Base-by-base conservation (phyloP, 73 alveolate species). In the Paramecium caudatum region DNA sequence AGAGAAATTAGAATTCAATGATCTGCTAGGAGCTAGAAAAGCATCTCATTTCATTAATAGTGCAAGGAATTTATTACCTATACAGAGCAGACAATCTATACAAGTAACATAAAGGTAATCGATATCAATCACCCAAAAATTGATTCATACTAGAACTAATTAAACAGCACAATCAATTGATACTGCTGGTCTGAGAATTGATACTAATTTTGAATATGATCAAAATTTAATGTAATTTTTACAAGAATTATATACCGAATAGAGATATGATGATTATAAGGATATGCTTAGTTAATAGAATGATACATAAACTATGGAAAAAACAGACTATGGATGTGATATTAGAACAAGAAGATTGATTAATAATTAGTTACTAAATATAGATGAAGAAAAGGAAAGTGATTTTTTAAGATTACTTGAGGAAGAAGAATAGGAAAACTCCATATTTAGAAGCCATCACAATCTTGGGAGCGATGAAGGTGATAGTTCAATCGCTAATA, bases 261-360 rank as follows among this genome's bases (percentile, higher is more conserved):
- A 30, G 9, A 30, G 68, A 19, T 74, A 74, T 74, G 88, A 74
- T 10, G 88, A 74, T 74, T 74, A 74, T 43, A 74, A 45, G 19
- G 62, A 41, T 4, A 39, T 74, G n/a, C 3, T 74, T 36, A 39
- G 39, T 45, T 12, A 37, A 27, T 74, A 74, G 43, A 37, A 43
- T 1, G 88, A 74, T 37, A 10, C n/a, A 19, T 30, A 74, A 12
- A 74, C 88, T 13, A 34, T 21, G 6, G 25, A 13, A 2, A 74
- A 30, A 74, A 21, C 16, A 5, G 62, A 74, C 21, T 74, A 41
- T 74, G 88, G 45, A 16, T 19, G 0, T 12, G 39, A 37, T 36
- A 74, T 74, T 8, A 74, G 39, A 27, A 47, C 32, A 5, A 74
- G 88, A 45, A 74, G 88, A 74, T 74, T 74, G n/a, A 43, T 74